Evolutionary conservation across 148 eudicot species (phyloP), one percentile per base, ranked within the genome.

Genomic region (Chenopodium album): DNA sequence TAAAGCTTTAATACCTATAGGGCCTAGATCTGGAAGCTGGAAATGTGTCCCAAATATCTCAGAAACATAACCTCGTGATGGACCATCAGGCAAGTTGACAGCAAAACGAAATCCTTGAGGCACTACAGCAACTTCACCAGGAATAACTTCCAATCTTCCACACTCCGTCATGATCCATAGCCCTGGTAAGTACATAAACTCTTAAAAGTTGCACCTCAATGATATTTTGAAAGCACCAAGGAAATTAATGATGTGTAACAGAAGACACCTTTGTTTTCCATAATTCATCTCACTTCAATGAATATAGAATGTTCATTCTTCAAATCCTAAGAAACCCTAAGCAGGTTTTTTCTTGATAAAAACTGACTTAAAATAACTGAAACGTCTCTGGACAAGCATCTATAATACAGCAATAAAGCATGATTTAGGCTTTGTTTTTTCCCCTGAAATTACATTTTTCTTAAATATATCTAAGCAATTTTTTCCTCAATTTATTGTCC

Each of bases 21-120:
- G 99, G 47, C 99, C 99, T 77, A 94, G 93, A 81, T 95, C 99
- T 71, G 99, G 98, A 78, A 95, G 99, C 84, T 93, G 97, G 82
- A 91, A 94, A 87, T 95, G 99, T 59, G 97, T 83, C 82, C 98
- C 99, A 78, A 95, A 95, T 68, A 91, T 87, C 82, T 95, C 99
- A 76, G 99, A 94, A 22, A 95, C 97, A 80, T 95, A 95, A 52
- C 98, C 99, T 54, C 99, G 93, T 54, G 98, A 93, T 59, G 98
- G 98, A 65, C 99, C 99, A 86, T 95, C 99, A 19, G 97, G 99
- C 81, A 95, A 85, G 83, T 81, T 81, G 78, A 96, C 82, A 65
- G 79, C 84, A 70, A 96, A 96, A 76, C 98, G 97, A 46, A 92
- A 94, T 77, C 99, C 99, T 82, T 96, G 98, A 78, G 98, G 98